Evolutionary conservation across 768 basidiomycete species (phyloP), one percentile per base, ranked within the genome.

Genomic region (Tylopilus felleus): DNA sequence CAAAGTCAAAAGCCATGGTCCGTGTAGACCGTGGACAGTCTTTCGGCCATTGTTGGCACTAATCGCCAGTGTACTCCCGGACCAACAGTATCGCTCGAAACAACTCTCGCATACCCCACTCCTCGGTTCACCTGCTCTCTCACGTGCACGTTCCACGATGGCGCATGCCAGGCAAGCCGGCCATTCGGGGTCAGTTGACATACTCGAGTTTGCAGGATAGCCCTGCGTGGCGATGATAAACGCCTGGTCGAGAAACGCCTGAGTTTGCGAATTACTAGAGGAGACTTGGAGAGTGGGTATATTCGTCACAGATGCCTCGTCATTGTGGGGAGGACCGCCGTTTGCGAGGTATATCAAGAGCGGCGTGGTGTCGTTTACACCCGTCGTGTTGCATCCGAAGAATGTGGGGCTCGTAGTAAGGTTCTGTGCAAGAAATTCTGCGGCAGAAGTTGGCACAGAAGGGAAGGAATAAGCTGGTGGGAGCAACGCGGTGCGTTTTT

Each of bases 301-400:
- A 68, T 81, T 81, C 7, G 78, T 79, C 9, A 73, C 48, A 8
- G 73, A 61, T n/a, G 66, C 60, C 22, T 69, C 60, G 19, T 74
- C 68, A 29, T 76, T 67, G 53, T 63, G 69, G 40, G 75, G 76
- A 2, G 75, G 67, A 5, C 76, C 78, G 27, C 80, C 80, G 59
- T 79, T 80, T 1, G 83, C 82, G n/a, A 84, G 65, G 65, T 86
- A 86, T 51, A 84, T 73, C 16, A 85, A 58, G 36, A 84, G 63
- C 3, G 83, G 82, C 5, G 73, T 74, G 39, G 65, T 68, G 0
- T 55, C 59, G 22, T 61, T 66, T 44, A 59, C 59, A 23, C 47
- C 62, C 39, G 61, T 54, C 28, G 56, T 58, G 8, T 72, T 58
- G 59, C 79, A 79, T 5, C 77, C 80, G 60, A 79, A 79, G 66